phyloP scores from a whole-genome alignment of 2,329 filamentous ascomycete genomes.

The Ophiostoma fasciatum region DNA sequence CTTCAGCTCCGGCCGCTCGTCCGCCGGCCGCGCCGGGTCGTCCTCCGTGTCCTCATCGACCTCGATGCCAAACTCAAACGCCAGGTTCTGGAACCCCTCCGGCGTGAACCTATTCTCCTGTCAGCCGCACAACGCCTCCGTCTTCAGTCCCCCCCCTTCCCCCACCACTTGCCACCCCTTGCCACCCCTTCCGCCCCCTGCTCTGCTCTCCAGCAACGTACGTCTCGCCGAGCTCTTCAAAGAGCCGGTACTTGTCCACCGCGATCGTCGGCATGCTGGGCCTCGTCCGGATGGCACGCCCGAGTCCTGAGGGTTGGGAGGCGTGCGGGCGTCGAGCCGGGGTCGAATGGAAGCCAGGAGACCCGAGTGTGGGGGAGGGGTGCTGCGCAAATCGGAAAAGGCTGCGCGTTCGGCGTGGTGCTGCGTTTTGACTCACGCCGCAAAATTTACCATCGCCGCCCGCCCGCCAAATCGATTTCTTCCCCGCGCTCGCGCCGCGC shows the following conservation, averaged over 20 bases:
- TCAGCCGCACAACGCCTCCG: not conserved
- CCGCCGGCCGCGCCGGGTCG: conserved; percentile 53
- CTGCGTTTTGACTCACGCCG: too few species aligned
- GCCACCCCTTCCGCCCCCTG: not conserved
- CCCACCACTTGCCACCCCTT: conserved; percentile 13
- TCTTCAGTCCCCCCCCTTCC: conserved; percentile 3
- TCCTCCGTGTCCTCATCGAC: conserved; percentile 89
- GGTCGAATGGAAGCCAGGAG: not conserved
- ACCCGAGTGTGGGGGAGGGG: too few species aligned
- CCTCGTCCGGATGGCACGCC: too few species aligned
- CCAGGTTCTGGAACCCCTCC: conserved; percentile 90
- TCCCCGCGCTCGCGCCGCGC: too few species aligned
- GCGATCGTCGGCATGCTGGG: conserved; percentile 67
- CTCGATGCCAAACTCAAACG: conserved; percentile 97
- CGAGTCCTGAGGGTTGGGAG: not conserved
- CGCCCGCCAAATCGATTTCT: too few species aligned
- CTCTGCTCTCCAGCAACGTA: too few species aligned
- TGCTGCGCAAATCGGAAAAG: too few species aligned
- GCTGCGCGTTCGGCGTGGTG: too few species aligned
- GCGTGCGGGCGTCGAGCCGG: not conserved
- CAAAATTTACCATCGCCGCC: too few species aligned
- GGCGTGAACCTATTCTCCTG: conserved; percentile 55
- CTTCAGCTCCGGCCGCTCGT: conserved; percentile 86
- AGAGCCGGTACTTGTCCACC: conserved; percentile 92
- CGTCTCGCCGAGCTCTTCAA: conserved; percentile 79